Percentiles rank a stretch among this genome's conserved stretches.
These are phyloP conservation scores for Cavenderia fasciculata DNA, from an alignment of 78 protist species.

Conservation along the genomic window DNA sequence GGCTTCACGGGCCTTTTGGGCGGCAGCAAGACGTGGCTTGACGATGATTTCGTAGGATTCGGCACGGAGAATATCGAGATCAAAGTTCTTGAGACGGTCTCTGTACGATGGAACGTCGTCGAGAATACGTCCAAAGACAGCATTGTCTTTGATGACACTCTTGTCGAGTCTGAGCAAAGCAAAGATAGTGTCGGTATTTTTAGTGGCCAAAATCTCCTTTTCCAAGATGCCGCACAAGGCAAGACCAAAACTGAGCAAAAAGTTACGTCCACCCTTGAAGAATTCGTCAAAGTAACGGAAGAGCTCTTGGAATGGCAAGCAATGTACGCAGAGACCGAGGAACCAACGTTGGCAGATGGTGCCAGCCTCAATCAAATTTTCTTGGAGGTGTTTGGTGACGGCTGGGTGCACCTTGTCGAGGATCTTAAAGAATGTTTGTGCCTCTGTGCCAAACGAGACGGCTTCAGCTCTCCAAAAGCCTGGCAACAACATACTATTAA, in stretches of 20 bases:
- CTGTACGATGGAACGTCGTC: not conserved
- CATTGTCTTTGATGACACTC: not conserved
- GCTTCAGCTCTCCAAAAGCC: slow-evolving; percentile 69
- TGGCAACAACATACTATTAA: slow-evolving; percentile 51
- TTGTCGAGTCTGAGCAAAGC: slow-evolving; percentile 8
- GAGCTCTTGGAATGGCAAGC: slow-evolving; percentile 44
- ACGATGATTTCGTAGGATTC: slow-evolving; percentile 8
- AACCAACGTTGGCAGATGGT: slow-evolving; percentile 64
- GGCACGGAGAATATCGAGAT: not conserved
- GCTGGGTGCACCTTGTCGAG: slow-evolving; percentile 16
- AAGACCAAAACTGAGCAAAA: slow-evolving; percentile 7
- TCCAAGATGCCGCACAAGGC: slow-evolving; percentile 2
- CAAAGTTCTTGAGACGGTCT: not conserved
- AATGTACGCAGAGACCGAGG: slow-evolving; percentile 49
- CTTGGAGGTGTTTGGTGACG: slow-evolving; percentile 14
- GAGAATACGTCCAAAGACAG: not conserved
- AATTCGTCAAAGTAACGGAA: slow-evolving; percentile 28
- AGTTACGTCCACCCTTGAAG: slow-evolving; percentile 34
- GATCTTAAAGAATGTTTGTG: slow-evolving; percentile 24
- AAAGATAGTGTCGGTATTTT: not conserved
- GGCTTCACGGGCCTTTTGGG: not conserved
- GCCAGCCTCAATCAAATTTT: slow-evolving; percentile 27
- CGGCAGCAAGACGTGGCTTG: slow-evolving; percentile 22
- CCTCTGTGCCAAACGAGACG: slow-evolving; percentile 24
- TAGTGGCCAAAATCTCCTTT: slow-evolving; percentile 1